These are phyloP conservation scores for Lodderomyces oxycetoniae DNA, from an alignment of 1,139 yeast genomes.

Conservation along the genomic window DNA sequence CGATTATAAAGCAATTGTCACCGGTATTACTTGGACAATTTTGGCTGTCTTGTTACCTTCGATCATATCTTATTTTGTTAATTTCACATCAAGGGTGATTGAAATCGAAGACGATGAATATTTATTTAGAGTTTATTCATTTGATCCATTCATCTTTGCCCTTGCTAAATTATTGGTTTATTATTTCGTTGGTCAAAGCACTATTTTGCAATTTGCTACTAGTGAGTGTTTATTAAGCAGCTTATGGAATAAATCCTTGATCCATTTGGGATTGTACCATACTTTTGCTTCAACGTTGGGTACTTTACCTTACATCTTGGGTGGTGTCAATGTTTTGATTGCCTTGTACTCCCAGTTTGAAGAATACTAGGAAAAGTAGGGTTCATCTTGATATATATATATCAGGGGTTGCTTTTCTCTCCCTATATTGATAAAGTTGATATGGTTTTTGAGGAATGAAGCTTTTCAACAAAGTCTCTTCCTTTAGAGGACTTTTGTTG, in stretches of 20 bases:
- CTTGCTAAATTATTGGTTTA: conserved; percentile 45
- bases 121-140: conserved; percentile 35
- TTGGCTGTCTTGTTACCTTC: conserved; percentile 43
- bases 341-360: conserved; percentile 51
- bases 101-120: conserved; percentile 37
- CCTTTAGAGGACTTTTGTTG: no score
- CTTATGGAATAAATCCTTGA: conserved; percentile 30
- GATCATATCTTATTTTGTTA: conserved; percentile 45
- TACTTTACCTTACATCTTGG: conserved; percentile 44
- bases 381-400: no score
- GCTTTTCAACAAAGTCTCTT: no score
- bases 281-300: conserved; percentile 39
- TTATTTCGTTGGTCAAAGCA: conserved; percentile 36
- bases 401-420: no score
- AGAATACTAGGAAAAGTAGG: conserved; percentile 26
- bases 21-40: conserved; percentile 38
- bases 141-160: conserved; percentile 58
- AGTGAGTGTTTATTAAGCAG: conserved; percentile 33
- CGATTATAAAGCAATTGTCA: conserved; percentile 26
- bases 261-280: conserved; percentile 37
- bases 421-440: no score
- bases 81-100: conserved; percentile 47
- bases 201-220: conserved; percentile 26
- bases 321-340: conserved; percentile 44
- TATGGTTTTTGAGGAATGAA: no score